Evolutionary conservation across 2,329 filamentous ascomycete species (phyloP).

Genomic region (Talaromyces sp.): DNA sequence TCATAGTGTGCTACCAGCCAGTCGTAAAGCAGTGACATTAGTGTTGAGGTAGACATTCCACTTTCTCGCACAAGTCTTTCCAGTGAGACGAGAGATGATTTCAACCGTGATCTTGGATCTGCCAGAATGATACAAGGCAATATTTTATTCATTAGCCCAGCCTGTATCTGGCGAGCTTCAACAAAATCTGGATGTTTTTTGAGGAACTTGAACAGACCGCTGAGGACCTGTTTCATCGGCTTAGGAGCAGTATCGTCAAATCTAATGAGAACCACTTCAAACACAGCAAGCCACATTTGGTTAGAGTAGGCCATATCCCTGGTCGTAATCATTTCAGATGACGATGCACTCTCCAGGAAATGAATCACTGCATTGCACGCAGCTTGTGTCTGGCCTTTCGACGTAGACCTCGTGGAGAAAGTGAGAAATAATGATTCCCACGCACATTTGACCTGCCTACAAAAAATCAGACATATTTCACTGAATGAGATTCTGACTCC

Average conservation of each 20-base stretch:
- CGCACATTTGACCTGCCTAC: conserved; percentile 33
- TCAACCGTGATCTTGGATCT: conserved; percentile 38
- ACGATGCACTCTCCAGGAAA: conserved; percentile 39
- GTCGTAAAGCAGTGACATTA: conserved; percentile 28
- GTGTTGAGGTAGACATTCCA: conserved; percentile 30
- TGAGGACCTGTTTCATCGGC: conserved; percentile 44
- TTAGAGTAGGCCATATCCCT: conserved; percentile 33
- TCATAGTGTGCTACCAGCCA: conserved; percentile 35
- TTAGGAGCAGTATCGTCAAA: conserved; percentile 44
- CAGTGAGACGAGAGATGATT: conserved; percentile 35
- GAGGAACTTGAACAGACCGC: conserved; percentile 37
- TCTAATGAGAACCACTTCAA: conserved; percentile 38
- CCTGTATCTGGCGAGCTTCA: conserved; percentile 25
- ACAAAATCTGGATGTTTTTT: conserved; percentile 26
- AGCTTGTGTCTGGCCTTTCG: conserved; percentile 39
- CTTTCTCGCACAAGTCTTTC: conserved; percentile 39
- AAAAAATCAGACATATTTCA: conserved; percentile 13
- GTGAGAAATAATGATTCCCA: conserved; percentile 43
- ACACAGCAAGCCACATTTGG: conserved; percentile 39
- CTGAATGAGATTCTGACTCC: neutral
- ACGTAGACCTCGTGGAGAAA: conserved; percentile 36
- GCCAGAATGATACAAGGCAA: conserved; percentile 38
- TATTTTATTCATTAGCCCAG: conserved; percentile 26
- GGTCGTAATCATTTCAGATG: conserved; percentile 31
- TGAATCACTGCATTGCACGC: conserved; percentile 45